Evolutionary conservation across 108 stramenopile species (phyloP).

Genomic region (Skeletonema menzelii): DNA sequence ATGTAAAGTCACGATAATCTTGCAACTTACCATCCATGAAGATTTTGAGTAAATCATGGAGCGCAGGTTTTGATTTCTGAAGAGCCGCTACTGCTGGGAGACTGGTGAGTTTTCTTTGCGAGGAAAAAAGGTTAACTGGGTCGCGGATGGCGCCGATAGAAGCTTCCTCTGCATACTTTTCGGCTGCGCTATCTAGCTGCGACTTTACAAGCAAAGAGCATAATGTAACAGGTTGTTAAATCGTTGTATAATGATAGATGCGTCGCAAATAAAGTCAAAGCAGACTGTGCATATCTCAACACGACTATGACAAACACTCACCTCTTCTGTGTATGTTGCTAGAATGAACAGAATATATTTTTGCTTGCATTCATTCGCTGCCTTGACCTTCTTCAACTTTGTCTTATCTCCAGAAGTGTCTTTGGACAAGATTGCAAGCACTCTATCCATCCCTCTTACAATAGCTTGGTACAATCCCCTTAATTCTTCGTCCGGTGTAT

Average conservation of each 20-base stretch:
- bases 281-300: neutral
- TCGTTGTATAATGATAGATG: neutral
- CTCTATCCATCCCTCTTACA: conserved; percentile 47
- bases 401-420: conserved; percentile 14
- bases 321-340: conserved; percentile 69
- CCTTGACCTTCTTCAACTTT: conserved; percentile 24
- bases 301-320: conserved; percentile 26
- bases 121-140: conserved; percentile 73
- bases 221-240: neutral
- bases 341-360: conserved; percentile 65
- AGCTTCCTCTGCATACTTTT: conserved; percentile 66
- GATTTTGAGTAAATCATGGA: conserved; percentile 71
- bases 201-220: conserved; percentile 28
- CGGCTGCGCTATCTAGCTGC: conserved; percentile 53
- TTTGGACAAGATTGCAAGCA: conserved; percentile 12
- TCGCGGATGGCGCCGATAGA: conserved; percentile 81
- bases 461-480: conserved; percentile 63
- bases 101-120: conserved; percentile 66
- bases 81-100: conserved; percentile 73
- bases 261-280: neutral
- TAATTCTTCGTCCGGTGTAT: conserved; percentile 15
- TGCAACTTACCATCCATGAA: conserved; percentile 84
- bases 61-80: conserved; percentile 30
- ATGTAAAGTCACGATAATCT: conserved; percentile 71
- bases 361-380: conserved; percentile 56